Evolutionary conservation across 2,329 filamentous ascomycete genomes (phyloP), one percentile per base, ranked within the genome.

Genomic region (Aspergillus uvarum): DNA sequence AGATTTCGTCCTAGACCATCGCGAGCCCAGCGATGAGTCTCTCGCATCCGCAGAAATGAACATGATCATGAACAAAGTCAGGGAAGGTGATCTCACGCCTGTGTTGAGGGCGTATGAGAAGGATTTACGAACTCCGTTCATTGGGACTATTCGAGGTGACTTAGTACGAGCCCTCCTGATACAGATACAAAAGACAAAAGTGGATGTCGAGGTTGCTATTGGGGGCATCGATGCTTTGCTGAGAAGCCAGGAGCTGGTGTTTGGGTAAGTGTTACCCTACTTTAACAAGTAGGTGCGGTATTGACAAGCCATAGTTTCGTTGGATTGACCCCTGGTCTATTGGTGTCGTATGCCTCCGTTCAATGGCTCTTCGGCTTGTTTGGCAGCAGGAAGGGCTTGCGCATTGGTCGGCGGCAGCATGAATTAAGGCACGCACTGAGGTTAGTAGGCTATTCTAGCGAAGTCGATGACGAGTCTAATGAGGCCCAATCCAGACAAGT

Each of bases 121-220:
- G 71, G 94, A 97, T 67, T 81, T 99, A 47, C 85, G 89, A 55
- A 89, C 82, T 51, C 95, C 95, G 1, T 87, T 99, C 62, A 82
- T 88, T 57, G 93, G 94, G 7, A 91, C 93, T 0, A 77, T 99
- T 19, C 85, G 87, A 31, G 95, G 95, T 11, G 94, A 98, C 69
- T 83, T 99, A 29, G 85, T 98, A 38, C 88, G 94, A 54, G 92
- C 94, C 4, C 85, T 99, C 29, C 82, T 99, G 49, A 98, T 99
- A 58, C 95, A 99, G 73, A 89, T 99, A 42, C 95, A 99, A 72
- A 99, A 99, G 82, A 98, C 95, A 22, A 99, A 99, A 80, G 95
- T 99, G 8, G 95, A 99, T 71, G 87, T 99, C 12, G 95, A 99
- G 76, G 88, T 98, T 62, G 95, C 95, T 14, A 93, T 99, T 79